Evolutionary conservation across 331 rosid genomes (phyloP), one percentile per base, ranked within the genome.

Genomic region (Ulmus americana): DNA sequence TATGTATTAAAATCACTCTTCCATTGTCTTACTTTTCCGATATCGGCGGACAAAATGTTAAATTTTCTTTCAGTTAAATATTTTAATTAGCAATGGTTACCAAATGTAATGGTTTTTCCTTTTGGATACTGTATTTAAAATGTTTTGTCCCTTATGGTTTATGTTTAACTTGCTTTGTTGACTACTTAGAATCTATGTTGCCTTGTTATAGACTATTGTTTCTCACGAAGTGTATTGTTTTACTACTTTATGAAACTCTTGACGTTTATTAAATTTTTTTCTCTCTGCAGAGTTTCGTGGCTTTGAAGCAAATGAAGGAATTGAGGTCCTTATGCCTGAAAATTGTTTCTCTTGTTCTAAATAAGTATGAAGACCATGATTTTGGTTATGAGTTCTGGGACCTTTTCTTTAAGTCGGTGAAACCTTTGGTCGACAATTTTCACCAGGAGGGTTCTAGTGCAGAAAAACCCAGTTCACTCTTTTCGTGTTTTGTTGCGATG

Each of bases 401-500:
- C 74, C 71, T 78, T 43, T 92, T 92, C 87, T 92, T 92, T 62
- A 47, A 48, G 13, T 82, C 98, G 18, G 89, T 83, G 45, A 83
- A 89, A 63, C 78, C 87, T 1, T 74, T 87, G 80, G 71, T 92
- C 12, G 82, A 75, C 43, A 81, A 83, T 70, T 86, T 92, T 77
- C 89, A 83, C 75, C 88, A 79, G 71, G 98, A 89, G 79, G 84
- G 87, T 70, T 88, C 90, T 69, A 89, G 95, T 63, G 83, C 96
- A 74, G 91, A 89, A 83, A 92, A 86, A 64, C 98, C 98, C 47
- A 89, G 98, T 80, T 85, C 95, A 5, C 89, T 92, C 59, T 81
- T 89, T 43, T 85, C 95, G 75, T 86, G 98, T 82, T 92, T 92
- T 85, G 67, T 83, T 75, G 85, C 90, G 69, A 87, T 92, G 98